These are phyloP conservation scores for Anisodus tanguticus DNA, from an alignment of 257 asterid species.

Conservation along the genomic window DNA sequence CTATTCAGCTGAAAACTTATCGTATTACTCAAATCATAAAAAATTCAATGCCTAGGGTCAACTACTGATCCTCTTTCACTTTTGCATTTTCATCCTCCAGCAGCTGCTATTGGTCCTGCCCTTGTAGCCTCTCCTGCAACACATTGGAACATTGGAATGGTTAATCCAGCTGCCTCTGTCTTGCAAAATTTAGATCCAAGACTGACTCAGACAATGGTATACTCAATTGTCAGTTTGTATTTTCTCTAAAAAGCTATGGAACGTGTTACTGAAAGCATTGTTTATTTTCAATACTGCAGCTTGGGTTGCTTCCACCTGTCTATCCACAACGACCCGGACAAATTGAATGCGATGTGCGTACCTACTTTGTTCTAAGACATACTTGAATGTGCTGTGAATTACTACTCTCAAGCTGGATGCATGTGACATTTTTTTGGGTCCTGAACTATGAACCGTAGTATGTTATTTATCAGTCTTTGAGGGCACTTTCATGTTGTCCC, in stretches of 20 bases:
- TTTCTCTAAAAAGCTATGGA: conserved; percentile 4
- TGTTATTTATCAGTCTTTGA: background rate
- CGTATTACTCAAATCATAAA: background rate
- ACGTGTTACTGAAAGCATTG: conserved; percentile 31
- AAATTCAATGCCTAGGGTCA: background rate
- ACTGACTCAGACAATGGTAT: conserved; percentile 73
- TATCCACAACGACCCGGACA: conserved; percentile 96
- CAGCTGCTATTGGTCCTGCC: conserved; percentile 63
- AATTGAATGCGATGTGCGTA: conserved; percentile 87
- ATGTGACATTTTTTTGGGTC: conserved; percentile 17
- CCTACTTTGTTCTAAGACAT: conserved; percentile 29
- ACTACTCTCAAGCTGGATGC: conserved; percentile 1
- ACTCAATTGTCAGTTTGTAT: conserved; percentile 22
- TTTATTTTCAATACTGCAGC: conserved; percentile 61
- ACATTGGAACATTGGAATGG: conserved; percentile 64
- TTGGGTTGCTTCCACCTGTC: conserved; percentile 62
- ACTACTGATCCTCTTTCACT: conserved; percentile 19
- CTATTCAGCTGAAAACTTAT: background rate
- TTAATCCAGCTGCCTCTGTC: conserved; percentile 71
- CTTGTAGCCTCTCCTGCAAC: conserved; percentile 71
- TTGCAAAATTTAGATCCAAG: conserved; percentile 73
- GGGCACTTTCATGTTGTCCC: background rate
- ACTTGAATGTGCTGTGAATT: conserved; percentile 22
- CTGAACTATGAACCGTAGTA: background rate
- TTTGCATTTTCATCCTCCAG: conserved; percentile 36